Base-by-base conservation (phyloP, 257 asterid genomes). In the Asclepias syriaca region DNA sequence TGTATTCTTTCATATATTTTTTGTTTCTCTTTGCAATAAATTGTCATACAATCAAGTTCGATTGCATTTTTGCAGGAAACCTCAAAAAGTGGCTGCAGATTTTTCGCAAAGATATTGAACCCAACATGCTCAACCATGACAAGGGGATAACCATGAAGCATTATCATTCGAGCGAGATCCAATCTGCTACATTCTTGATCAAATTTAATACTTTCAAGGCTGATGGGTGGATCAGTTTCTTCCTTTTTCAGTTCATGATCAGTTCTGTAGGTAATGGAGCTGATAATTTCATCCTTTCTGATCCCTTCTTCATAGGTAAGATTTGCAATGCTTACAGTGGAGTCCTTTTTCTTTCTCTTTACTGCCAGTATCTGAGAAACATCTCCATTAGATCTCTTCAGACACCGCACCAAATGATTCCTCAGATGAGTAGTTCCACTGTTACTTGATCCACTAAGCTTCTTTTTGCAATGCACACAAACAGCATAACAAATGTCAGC, bases 341-440 rank as follows among this genome's bases (percentile, higher is more conserved):
- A 85, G 55, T 88, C 96, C 83, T 91, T 93, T 77, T 85, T 89
- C 81, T 85, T 88, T 34, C 95, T 96, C 78, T 89, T 81, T 7
- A 96, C 79, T 69, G 96, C 78, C 69, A 91, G 66, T 64, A 85
- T 74, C 66, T 86, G 90, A 14, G 84, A 74, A 63, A 89, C 61
- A 71, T 89, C 96, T 75, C 86, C 90, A 79, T 91, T 89, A 9
- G 89, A 79, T 73, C 92, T 84, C 68, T 90, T 84, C 49, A 87
- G 88, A 65, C 98, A 94, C 86, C 98, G 85, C 72, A 87, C 87
- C 80, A 94, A 85, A 85, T 91, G 98, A 76, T 94, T 94, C 81
- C 97, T 85, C 81, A 94, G 79, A 75, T 94, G 97, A 50, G 98
- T 89, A 12, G 98, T 94, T 50, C 97, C 98, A 77, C 98, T 94